These are phyloP conservation scores for Aspergillus niger DNA, from an alignment of 2,329 filamentous ascomycete species.

Conservation along the genomic window DNA sequence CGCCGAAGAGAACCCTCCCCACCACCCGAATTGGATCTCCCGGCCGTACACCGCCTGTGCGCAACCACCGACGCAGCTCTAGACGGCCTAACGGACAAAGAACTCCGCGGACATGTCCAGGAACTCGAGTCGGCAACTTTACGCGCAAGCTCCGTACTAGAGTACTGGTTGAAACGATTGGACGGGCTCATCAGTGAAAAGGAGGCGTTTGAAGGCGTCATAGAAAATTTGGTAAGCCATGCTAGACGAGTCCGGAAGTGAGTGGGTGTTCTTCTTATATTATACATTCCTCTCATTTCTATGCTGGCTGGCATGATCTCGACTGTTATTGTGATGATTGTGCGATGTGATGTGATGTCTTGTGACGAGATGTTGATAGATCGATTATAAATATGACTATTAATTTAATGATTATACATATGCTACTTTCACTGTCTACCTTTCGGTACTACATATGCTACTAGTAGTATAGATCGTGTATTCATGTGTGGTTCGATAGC, in stretches of 20 bases:
- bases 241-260: slow-evolving; percentile 81
- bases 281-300: no score
- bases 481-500: background rate
- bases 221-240: slow-evolving; percentile 93
- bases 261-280: slow-evolving; percentile 15
- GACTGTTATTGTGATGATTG: background rate
- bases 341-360: background rate
- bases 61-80: slow-evolving; percentile 82
- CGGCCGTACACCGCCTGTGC: slow-evolving; percentile 75
- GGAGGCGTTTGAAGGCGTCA: slow-evolving; percentile 92
- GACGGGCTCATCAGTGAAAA: slow-evolving; percentile 88
- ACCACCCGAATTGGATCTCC: slow-evolving; percentile 75
- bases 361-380: background rate
- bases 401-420: background rate
- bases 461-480: background rate
- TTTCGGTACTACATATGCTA: background rate
- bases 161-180: slow-evolving; percentile 83
- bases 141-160: slow-evolving; percentile 74
- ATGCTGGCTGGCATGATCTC: background rate
- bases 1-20: slow-evolving; percentile 59
- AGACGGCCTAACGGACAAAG: slow-evolving; percentile 73
- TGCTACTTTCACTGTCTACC: no score
- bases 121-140: slow-evolving; percentile 69
- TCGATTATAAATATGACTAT: slow-evolving; percentile 3
- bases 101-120: slow-evolving; percentile 71